Percentiles rank a stretch among this genome's conserved stretches.
Evolutionary conservation across 345 rosid genomes (phyloP).

Genomic region (Nasturtium officinale): DNA sequence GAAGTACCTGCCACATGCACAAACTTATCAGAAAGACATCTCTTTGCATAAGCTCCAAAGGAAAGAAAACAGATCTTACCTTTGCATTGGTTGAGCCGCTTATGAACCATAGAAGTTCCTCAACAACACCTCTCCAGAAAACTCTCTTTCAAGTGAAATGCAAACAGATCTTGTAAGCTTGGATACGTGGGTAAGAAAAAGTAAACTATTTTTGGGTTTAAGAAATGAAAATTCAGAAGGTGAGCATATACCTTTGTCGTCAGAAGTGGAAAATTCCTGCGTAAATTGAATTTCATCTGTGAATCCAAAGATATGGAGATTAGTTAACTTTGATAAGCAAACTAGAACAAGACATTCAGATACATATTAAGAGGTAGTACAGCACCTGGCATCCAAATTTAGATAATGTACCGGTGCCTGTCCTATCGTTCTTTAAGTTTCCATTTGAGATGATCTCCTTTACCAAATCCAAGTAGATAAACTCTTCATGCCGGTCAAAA

Average conservation of each 20-base stretch:
- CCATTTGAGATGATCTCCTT: conserved; percentile 76
- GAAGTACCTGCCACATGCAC: conserved; percentile 67
- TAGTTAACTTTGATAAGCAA: conserved; percentile 1
- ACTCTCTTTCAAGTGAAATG: conserved; percentile 65
- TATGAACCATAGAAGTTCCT: conserved; percentile 96
- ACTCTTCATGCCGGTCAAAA: conserved; percentile 83
- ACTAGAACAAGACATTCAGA: conserved; percentile 15
- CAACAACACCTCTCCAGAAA: conserved; percentile 98
- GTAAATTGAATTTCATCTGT: conserved; percentile 87
- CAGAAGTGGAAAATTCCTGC: conserved; percentile 81
- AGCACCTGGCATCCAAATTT: conserved; percentile 94
- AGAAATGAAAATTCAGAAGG: conserved; percentile 1
- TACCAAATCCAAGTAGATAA: conserved; percentile 68
- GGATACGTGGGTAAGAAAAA: background rate
- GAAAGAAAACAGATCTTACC: conserved; percentile 45
- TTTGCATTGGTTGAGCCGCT: conserved; percentile 96
- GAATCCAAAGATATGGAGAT: conserved; percentile 29
- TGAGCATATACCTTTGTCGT: conserved; percentile 76
- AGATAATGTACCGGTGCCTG: conserved; percentile 90
- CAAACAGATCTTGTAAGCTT: conserved; percentile 19
- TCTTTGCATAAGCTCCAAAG: background rate
- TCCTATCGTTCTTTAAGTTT: conserved; percentile 70
- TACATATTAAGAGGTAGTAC: conserved; percentile 17
- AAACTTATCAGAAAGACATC: conserved; percentile 21
- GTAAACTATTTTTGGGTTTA: background rate